phyloP scores from a whole-genome alignment of 805 yeast genomes.

The Jamesozyma spencerorum region DNA sequence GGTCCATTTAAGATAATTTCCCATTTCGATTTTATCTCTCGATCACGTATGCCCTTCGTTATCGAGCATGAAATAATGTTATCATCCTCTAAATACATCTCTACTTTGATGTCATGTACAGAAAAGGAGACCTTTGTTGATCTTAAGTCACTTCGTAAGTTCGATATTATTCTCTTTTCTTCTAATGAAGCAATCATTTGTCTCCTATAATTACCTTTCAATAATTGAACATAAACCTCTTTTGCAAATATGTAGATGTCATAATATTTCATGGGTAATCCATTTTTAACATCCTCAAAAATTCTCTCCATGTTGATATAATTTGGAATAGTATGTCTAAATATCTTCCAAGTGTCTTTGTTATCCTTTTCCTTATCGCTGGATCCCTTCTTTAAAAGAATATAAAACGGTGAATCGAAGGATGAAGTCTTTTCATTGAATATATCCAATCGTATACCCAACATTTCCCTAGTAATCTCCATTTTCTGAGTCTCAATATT shows the following conservation, averaged over 20 bases:
- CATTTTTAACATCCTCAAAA: conserved; percentile 13
- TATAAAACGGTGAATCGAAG: conserved; percentile 32
- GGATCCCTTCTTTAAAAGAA: conserved; percentile 26
- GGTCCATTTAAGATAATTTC: conserved; percentile 19
- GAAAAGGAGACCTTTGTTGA: conserved; percentile 12
- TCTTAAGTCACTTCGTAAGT: conserved; percentile 17
- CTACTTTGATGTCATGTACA: conserved; percentile 6
- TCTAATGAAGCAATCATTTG: conserved; percentile 13
- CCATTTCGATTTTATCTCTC: conserved; percentile 6
- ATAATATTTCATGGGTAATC: conserved; percentile 8
- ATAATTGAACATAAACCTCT: conserved; percentile 17
- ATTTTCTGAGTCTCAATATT: conserved; percentile 9
- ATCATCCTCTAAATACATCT: conserved; percentile 13
- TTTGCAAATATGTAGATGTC: conserved; percentile 24
- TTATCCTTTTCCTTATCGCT: conserved; percentile 8
- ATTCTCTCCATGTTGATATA: conserved; percentile 16
- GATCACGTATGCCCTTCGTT: conserved; percentile 5
- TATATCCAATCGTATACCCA: conserved; percentile 35
- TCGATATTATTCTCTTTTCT: conserved; percentile 7
- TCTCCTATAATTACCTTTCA: conserved; percentile 8
- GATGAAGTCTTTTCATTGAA: conserved; percentile 21
- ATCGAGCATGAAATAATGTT: conserved; percentile 14
- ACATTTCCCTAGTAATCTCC: conserved; percentile 16
- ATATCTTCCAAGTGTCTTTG: conserved; percentile 24
- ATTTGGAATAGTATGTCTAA: conserved; percentile 33